Conservation (phyloP, 2,329 filamentous ascomycete genomes). For the Hypoxylon sp. region DNA sequence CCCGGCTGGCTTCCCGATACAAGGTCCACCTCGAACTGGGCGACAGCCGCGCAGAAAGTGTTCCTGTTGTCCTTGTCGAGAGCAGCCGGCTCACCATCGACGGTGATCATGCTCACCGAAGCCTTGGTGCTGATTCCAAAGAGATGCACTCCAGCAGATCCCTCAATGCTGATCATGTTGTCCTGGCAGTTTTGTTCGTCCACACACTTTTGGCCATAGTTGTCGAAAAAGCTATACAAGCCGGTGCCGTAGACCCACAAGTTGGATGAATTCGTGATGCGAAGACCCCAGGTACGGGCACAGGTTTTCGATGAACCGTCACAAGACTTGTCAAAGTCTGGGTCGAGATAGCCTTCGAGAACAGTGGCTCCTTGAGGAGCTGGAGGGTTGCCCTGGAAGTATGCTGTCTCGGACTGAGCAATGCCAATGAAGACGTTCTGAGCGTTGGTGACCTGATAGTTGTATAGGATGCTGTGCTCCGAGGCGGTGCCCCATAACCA, state of each 20-base stretch:
- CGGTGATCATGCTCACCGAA: constrained; percentile 77
- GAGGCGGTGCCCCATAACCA: constrained; percentile 86
- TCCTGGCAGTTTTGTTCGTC: constrained; percentile 77
- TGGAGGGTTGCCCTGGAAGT: constrained; percentile 86
- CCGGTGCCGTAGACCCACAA: constrained; percentile 79
- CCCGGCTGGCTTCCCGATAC: constrained; percentile 18
- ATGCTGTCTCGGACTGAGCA: constrained; percentile 91
- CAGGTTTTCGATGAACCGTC: constrained; percentile 61
- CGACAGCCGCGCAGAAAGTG: constrained; percentile 73
- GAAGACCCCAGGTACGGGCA: constrained; percentile 82
- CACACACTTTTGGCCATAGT: constrained; percentile 80
- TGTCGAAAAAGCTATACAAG: constrained; percentile 86
- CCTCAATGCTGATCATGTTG: constrained; percentile 81
- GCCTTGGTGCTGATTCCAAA: constrained; percentile 82
- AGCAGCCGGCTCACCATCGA: constrained; percentile 67
- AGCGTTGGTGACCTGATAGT: constrained; percentile 86
- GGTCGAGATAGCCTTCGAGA: constrained; percentile 72
- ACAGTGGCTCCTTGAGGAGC: constrained; percentile 73
- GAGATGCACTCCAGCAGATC: constrained; percentile 68
- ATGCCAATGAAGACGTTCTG: constrained; percentile 83
- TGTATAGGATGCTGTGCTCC: constrained; percentile 77
- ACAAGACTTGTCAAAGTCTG: constrained; percentile 74
- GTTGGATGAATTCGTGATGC: constrained; percentile 74
- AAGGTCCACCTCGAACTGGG: constrained; percentile 58
- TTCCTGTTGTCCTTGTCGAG: constrained; percentile 73